Evolutionary conservation across 1,284 basidiomycete genomes (phyloP).

Genomic region (Cutaneotrichosporon sp.): DNA sequence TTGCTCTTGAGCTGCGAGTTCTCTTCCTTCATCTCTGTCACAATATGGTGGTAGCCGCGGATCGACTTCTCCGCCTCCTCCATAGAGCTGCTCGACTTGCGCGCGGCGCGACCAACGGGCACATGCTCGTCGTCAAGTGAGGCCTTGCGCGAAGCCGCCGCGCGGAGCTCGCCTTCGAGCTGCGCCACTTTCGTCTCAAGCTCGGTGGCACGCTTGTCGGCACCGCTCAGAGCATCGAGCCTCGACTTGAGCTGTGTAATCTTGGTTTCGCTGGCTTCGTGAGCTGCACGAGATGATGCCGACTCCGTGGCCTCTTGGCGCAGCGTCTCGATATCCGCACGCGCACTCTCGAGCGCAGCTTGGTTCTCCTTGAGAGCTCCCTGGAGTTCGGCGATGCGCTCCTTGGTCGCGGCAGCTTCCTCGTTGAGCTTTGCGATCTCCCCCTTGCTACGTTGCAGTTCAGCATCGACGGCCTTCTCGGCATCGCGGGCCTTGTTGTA

Average conservation of each 20-base stretch:
- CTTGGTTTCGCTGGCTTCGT: conserved; percentile 27
- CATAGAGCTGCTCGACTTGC: conserved; percentile 19
- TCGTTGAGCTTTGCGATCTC: conserved; percentile 60
- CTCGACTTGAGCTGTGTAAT: conserved; percentile 24
- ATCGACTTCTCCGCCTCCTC: conserved; percentile 42
- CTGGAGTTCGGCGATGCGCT: conserved; percentile 72
- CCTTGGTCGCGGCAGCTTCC: conserved; percentile 60
- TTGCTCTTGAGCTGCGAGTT: conserved; percentile 61
- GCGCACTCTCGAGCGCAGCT: conserved; percentile 82
- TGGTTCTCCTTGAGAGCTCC: conserved; percentile 82
- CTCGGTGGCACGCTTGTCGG: conserved; percentile 11
- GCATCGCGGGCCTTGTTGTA: conserved; percentile 68
- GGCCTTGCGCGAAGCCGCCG: conserved; percentile 5
- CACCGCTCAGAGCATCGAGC: conserved; percentile 12
- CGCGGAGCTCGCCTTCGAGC: conserved; percentile 31
- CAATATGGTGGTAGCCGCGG: conserved; percentile 59
- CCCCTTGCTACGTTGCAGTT: conserved; percentile 60
- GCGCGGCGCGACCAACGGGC: conserved; percentile 5
- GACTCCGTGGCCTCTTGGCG: conserved; percentile 70
- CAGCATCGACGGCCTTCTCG: conserved; percentile 65
- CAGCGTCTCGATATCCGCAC: conserved; percentile 81
- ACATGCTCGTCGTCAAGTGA: conserved; percentile 3
- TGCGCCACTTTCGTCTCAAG: conserved; percentile 28
- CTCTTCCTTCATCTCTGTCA: conserved; percentile 81
- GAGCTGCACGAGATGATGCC: conserved; percentile 13